Base-by-base conservation (phyloP, 2,329 filamentous ascomycete genomes). In the Coleophoma cylindrospora region DNA sequence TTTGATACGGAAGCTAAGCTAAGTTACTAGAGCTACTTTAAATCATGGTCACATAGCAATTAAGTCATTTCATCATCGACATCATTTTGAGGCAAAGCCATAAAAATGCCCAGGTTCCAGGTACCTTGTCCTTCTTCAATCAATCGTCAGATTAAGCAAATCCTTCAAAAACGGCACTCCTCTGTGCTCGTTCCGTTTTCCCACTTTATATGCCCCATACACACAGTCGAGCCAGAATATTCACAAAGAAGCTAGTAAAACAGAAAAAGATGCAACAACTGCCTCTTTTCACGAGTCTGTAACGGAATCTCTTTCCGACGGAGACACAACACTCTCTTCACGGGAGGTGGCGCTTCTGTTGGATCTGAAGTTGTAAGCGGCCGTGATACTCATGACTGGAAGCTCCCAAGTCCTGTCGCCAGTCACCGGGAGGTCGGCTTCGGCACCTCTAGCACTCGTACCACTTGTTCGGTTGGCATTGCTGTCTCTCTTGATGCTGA, bases 401-500 rank as follows among this genome's bases (percentile, higher is more conserved):
- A 55, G 48, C 48, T 55, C 53, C 53, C 53, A 55, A n/a, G 48
- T 55, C n/a, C 48, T 53, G 38, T 53, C 50, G 6, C 53, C 53
- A 17, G 52, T 52, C 40, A 43, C 40, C 22, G 40, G 11, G 6
- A 21, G 14, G 19, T 22, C 40, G 13, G 14, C 11, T 17, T 41
- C 40, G 7, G 14, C 22, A 22, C 40, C 40, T 41, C 17, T 22
- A 13, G 40, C 17, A 22, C 40, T 41, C 12, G 22, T 41, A 22
- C 17, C 40, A 41, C 40, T 41, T 17, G 17, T 15, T 21, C 40
- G 40, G 19, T 47, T 22, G 19, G 37, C 27, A 34, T 37, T 43
- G 22, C 27, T 33, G 12, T 38, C 21, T 19, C 37, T 40, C 38
- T 21, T 27, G 19, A 32, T 27, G 17, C 36, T n/a, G 32, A 48